Base-by-base conservation (phyloP, 2,329 filamentous ascomycete species). In the Sordariomycetes sp. region DNA sequence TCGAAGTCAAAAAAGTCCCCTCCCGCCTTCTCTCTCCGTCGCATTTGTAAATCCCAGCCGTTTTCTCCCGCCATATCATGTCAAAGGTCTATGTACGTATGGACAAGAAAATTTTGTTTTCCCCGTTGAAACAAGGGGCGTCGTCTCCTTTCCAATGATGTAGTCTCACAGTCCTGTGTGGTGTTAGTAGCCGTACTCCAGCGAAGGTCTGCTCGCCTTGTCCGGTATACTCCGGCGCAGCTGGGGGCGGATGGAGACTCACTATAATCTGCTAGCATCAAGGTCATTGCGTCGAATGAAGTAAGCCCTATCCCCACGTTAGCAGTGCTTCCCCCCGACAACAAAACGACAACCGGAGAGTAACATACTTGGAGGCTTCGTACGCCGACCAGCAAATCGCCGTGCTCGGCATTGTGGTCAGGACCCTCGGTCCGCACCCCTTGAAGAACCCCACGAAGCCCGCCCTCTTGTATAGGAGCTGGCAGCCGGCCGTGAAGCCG, bases 371-470 rank as follows among this genome's bases (percentile, higher is more conserved):
- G 65, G 81, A 86, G 62, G 83, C 83, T 66, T 87, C 83, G 65
- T 87, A 87, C 34, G 83, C 83, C 46, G 83, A 94, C 94, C 94
- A 99, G 79, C 94, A 99, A 68, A 99, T 99, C n/a, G 94, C 94
- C 37, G 94, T 99, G 75, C 92, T 97, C 22, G 94, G 94, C 88
- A 97, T 97, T 1, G 94, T 96, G 12, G 92, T 97, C 62, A 99
- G 86, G 54, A 99, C 87, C 67, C 94, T 82, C 53, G 94, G 94
- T 65, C 89, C 86, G 69, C 97, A 83, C 51, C 94, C 94, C 69
- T 95, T 92, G 76, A 97, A 92, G 74, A 97, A 99, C 3, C 94
- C 94, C 59, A 77, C 79, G 66, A 88, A 79, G 40, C 94, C 94
- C 69, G 96, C 93, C 68, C 92, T 85, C 65, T 83, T 82, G 71